These are phyloP conservation scores for Trametes hirsuta DNA, from an alignment of 1,284 basidiomycete genomes.

Conservation along the genomic window DNA sequence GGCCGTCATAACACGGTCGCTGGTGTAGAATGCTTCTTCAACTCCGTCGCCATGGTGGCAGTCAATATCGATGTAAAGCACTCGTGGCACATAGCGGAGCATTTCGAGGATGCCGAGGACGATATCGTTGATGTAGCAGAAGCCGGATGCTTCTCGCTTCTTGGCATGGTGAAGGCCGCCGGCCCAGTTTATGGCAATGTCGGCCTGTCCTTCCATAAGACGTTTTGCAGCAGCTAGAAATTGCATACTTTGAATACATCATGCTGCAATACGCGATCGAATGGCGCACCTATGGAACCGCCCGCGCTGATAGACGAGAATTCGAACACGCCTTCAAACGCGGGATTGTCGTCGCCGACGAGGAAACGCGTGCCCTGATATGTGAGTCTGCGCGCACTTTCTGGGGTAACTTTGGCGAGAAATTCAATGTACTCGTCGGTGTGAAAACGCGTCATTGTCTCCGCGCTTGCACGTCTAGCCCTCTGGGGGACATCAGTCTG, in stretches of 20 bases:
- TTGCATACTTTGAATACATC: background rate
- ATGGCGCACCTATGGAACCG: slow-evolving; percentile 76
- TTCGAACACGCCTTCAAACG: slow-evolving; percentile 96
- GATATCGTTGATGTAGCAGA: slow-evolving; percentile 98
- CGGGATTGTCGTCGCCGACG: slow-evolving; percentile 94
- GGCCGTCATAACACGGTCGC: slow-evolving; percentile 95
- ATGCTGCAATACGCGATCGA: background rate
- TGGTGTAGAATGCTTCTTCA: slow-evolving; percentile 98
- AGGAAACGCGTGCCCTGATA: slow-evolving; percentile 84
- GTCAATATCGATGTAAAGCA: slow-evolving; percentile 98
- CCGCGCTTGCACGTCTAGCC: slow-evolving; percentile 80
- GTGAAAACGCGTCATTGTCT: slow-evolving; percentile 92
- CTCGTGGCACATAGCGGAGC: slow-evolving; percentile 80
- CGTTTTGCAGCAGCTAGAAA: slow-evolving; percentile 79
- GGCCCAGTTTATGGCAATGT: slow-evolving; percentile 98
- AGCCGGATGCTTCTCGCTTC: slow-evolving; percentile 94
- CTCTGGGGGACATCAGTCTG: slow-evolving; percentile 47
- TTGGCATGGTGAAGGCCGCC: slow-evolving; percentile 98
- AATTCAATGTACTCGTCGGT: slow-evolving; percentile 98
- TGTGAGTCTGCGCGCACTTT: slow-evolving; percentile 84
- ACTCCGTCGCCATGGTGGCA: slow-evolving; percentile 99
- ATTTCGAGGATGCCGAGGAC: slow-evolving; percentile 91
- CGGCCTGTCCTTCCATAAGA: slow-evolving; percentile 81
- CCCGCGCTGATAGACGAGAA: slow-evolving; percentile 98
- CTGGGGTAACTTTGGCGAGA: slow-evolving; percentile 85